Percentiles rank a stretch among this genome's conserved stretches.
phyloP scores from a whole-genome alignment of 2,329 filamentous ascomycete species.

The Aspergillus sergii region DNA sequence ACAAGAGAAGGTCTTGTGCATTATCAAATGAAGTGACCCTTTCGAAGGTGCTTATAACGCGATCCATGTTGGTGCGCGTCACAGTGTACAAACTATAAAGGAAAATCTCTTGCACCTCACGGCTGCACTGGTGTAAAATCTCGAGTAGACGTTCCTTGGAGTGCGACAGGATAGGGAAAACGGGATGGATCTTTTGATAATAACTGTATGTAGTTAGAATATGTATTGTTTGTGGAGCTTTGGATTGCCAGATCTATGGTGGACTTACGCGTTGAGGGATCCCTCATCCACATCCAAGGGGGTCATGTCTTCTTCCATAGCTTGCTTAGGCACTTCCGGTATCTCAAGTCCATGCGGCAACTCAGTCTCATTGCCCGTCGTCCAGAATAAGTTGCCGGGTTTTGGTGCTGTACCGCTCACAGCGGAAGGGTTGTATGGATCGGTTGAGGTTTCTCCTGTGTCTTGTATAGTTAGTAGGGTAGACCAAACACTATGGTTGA shows the following conservation, averaged over 20 bases:
- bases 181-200: constrained; percentile 43
- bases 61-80: constrained; percentile 40
- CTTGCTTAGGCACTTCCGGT: constrained; percentile 34
- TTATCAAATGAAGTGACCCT: constrained; percentile 42
- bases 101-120: constrained; percentile 45
- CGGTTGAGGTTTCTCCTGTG: constrained; percentile 32
- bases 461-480: constrained; percentile 21
- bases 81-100: constrained; percentile 43
- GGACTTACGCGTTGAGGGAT: constrained; percentile 42
- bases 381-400: constrained; percentile 44
- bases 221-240: neutral
- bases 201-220: constrained; percentile 35
- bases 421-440: constrained; percentile 39
- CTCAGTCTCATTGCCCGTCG: constrained; percentile 34
- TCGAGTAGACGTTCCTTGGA: constrained; percentile 41
- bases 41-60: constrained; percentile 37
- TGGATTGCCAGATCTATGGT: neutral
- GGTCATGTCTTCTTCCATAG: constrained; percentile 38
- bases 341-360: constrained; percentile 36
- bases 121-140: constrained; percentile 42
- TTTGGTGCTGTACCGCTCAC: constrained; percentile 38
- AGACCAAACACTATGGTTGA: neutral
- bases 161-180: constrained; percentile 45
- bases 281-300: constrained; percentile 42
- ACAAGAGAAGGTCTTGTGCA: constrained; percentile 43